Conservation (phyloP, 441 rosid genomes). For the Metrosideros polymorpha region DNA sequence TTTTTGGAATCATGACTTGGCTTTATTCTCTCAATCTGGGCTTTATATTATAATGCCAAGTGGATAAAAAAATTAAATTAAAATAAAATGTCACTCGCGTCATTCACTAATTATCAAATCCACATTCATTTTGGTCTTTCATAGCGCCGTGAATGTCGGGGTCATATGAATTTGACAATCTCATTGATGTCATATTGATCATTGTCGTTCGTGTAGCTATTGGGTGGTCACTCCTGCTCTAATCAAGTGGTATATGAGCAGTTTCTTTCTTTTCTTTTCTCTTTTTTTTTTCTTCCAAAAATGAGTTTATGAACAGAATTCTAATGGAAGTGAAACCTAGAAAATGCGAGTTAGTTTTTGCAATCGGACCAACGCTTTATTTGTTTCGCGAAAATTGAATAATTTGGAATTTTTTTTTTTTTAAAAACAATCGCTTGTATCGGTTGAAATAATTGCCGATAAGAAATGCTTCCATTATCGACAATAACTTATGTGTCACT, state of each 20-base stretch:
- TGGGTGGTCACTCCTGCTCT: neutral
- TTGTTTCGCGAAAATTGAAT: too few species aligned
- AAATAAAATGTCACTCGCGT: neutral
- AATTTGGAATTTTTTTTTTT: too few species aligned
- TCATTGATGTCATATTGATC: neutral
- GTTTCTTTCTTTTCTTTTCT: neutral
- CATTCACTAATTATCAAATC: neutral
- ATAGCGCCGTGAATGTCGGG: neutral
- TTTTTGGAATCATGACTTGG: constrained; percentile 24
- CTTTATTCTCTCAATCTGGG: constrained; percentile 21
- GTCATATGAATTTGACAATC: neutral
- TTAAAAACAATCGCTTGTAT: too few species aligned
- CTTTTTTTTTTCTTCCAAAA: neutral
- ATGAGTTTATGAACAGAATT: neutral
- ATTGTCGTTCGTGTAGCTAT: neutral
- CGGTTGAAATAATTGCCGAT: too few species aligned
- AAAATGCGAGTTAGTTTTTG: neutral
- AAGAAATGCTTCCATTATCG: too few species aligned
- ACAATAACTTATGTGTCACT: too few species aligned
- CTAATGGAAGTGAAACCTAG: neutral
- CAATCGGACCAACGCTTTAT: too few species aligned
- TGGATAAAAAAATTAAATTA: neutral
- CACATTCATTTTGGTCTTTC: neutral
- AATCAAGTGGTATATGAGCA: neutral
- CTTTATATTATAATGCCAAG: neutral